These are phyloP conservation scores for Ceratocystis lukuohia DNA, from an alignment of 2,329 filamentous ascomycete genomes.

Conservation along the genomic window DNA sequence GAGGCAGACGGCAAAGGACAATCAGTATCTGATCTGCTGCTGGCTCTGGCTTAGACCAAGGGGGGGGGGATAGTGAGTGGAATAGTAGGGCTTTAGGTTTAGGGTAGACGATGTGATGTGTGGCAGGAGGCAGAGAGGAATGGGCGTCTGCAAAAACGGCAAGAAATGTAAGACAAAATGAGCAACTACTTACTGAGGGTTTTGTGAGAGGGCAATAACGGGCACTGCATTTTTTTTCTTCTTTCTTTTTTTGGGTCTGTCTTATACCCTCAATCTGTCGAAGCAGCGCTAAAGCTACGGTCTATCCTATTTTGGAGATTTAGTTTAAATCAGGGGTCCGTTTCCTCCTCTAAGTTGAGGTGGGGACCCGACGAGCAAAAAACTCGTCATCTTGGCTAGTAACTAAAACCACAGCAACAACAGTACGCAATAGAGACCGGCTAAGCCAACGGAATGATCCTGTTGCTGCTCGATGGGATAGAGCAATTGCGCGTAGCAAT, in stretches of 20 bases:
- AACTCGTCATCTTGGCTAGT: neutral
- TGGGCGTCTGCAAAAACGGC: neutral
- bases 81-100: neutral
- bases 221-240: neutral
- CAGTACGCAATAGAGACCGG: neutral
- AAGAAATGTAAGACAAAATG: neutral
- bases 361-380: neutral
- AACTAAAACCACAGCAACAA: neutral
- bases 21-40: neutral
- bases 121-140: neutral
- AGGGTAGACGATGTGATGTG: neutral
- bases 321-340: slow-evolving; percentile 2
- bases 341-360: neutral
- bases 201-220: neutral
- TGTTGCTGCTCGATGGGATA: slow-evolving; percentile 1
- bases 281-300: neutral
- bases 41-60: neutral
- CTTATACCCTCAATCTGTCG: too few relatives aligned
- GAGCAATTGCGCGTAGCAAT: neutral
- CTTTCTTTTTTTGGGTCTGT: neutral
- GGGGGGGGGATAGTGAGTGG: neutral
- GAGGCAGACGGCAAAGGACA: neutral
- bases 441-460: neutral
- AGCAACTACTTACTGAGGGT: neutral
- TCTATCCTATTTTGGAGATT: neutral